Evolutionary conservation across 768 basidiomycete species (phyloP), one percentile per base, ranked within the genome.

Genomic region (Hortiboletus campestris): DNA sequence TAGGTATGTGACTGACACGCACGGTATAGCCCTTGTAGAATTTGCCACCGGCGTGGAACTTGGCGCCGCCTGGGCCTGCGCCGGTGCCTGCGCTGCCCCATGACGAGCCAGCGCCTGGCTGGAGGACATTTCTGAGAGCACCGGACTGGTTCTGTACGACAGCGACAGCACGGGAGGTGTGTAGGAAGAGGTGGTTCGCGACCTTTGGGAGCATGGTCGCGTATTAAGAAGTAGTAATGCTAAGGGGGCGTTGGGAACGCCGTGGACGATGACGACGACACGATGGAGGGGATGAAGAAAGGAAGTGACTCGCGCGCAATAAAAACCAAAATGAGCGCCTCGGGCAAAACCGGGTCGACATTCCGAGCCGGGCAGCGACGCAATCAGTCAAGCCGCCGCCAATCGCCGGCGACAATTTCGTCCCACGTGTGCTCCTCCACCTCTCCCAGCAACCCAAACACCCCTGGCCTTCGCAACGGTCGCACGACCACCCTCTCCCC

Each of bases 161-260:
- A 0, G 86, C 83, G 45, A 85, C 90, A 16, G 86, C 89, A 65
- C 90, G 85, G 14, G 85, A 80, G 0, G 88, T 88, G 60, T 85
- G 84, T 57, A 91, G 83, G 34, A 93, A 74, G 49, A 93, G 77
- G 48, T 86, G 84, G n/a, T 84, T 86, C 31, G 88, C 85, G 74
- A 89, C 85, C 72, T 91, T 90, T 48, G 91, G 90, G 66, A 94
- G 75, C 91, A 93, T 93, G 20, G 62, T 64, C 48, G 61, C 58
- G 29, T 5, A 57, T 47, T 59, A 55, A 47, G 46, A 39, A 36
- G 11, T 50, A 38, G 12, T 54, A 51, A 8, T 62, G 29, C 17
- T 47, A 49, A 13, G 29, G 44, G 46, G 41, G 22, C 34, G 49
- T 50, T 38, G 47, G 31, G 39, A 46, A 46, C 51, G 55, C n/a